Conservation (phyloP, 2,329 filamentous ascomycete species). For the Akanthomyces uredinophilus region DNA sequence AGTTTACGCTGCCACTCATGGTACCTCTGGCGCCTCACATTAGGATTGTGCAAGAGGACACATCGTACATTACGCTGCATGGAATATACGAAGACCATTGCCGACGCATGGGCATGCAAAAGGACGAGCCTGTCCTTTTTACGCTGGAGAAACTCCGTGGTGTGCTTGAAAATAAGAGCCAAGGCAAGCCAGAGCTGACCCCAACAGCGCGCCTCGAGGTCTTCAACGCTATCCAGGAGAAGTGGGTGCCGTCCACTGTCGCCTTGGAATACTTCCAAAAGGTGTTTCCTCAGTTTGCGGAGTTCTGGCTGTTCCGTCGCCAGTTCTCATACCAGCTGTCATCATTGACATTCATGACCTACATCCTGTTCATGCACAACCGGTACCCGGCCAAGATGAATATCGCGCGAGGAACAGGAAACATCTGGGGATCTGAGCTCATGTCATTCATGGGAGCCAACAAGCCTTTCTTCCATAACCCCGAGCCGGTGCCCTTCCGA, state of each 20-base stretch:
- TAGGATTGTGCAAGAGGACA: slow-evolving; percentile 90
- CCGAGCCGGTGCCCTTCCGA: slow-evolving; percentile 93
- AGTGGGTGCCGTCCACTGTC: slow-evolving; percentile 79
- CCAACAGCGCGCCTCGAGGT: slow-evolving; percentile 78
- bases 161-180: slow-evolving; percentile 63
- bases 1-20: slow-evolving; percentile 95
- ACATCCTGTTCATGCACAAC: slow-evolving; percentile 94
- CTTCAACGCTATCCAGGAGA: slow-evolving; percentile 90
- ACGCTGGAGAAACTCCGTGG: slow-evolving; percentile 90
- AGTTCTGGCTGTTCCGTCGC: slow-evolving; percentile 97
- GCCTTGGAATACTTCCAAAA: slow-evolving; percentile 84
- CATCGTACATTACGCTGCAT: slow-evolving; percentile 89
- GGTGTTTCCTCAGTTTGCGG: slow-evolving; percentile 80
- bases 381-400: slow-evolving; percentile 94
- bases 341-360: slow-evolving; percentile 95
- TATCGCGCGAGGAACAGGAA: slow-evolving; percentile 80
- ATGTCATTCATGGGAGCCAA: slow-evolving; percentile 81
- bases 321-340: slow-evolving; percentile 96
- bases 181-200: slow-evolving; percentile 62
- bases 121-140: slow-evolving; percentile 92
- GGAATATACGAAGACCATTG: slow-evolving; percentile 96
- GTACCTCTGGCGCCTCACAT: slow-evolving; percentile 92
- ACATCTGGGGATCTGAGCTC: slow-evolving; percentile 93
- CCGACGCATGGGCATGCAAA: slow-evolving; percentile 76
- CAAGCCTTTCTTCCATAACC: slow-evolving; percentile 90